These are phyloP conservation scores for Thermoascus crustaceus DNA, from an alignment of 2,329 filamentous ascomycete genomes.

Conservation along the genomic window DNA sequence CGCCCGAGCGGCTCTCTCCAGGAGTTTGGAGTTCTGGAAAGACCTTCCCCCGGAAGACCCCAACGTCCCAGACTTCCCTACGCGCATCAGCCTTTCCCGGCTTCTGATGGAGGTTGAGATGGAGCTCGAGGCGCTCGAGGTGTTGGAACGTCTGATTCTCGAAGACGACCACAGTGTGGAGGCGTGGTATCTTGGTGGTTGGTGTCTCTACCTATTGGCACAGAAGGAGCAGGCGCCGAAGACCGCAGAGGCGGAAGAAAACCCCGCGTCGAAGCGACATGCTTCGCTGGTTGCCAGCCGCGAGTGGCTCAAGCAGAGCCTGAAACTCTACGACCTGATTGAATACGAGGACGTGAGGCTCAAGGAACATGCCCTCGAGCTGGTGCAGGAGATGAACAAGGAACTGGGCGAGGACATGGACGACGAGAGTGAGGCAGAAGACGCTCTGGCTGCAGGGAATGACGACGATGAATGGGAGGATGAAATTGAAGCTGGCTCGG, in stretches of 20 bases:
- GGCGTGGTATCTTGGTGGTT: constrained; percentile 93
- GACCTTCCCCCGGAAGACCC: constrained; percentile 64
- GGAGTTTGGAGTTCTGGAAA: constrained; percentile 78
- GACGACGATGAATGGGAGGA: constrained; percentile 44
- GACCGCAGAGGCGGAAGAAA: constrained; percentile 24
- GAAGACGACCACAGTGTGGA: constrained; percentile 95
- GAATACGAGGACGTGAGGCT: constrained; percentile 59
- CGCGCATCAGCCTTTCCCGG: constrained; percentile 72
- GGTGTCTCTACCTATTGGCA: constrained; percentile 70
- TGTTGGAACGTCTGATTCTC: constrained; percentile 71
- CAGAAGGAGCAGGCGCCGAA: constrained; percentile 37
- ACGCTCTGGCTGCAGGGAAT: constrained; percentile 44
- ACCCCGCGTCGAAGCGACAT: constrained; percentile 46
- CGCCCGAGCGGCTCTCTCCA: constrained; percentile 65
- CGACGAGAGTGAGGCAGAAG: constrained; percentile 49
- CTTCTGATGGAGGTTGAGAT: constrained; percentile 85
- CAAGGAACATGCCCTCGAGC: constrained; percentile 36
- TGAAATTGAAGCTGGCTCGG: constrained; percentile 48
- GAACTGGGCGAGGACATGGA: constrained; percentile 55
- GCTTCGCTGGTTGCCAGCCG: constrained; percentile 64
- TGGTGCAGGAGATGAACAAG: constrained; percentile 48
- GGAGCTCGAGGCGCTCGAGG: constrained; percentile 74
- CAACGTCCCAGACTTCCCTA: constrained; percentile 74
- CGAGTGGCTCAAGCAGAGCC: constrained; percentile 73
- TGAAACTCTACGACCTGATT: constrained; percentile 67